These are phyloP conservation scores for Solanum gracilifrons DNA, from an alignment of 257 asterid species.

Conservation along the genomic window DNA sequence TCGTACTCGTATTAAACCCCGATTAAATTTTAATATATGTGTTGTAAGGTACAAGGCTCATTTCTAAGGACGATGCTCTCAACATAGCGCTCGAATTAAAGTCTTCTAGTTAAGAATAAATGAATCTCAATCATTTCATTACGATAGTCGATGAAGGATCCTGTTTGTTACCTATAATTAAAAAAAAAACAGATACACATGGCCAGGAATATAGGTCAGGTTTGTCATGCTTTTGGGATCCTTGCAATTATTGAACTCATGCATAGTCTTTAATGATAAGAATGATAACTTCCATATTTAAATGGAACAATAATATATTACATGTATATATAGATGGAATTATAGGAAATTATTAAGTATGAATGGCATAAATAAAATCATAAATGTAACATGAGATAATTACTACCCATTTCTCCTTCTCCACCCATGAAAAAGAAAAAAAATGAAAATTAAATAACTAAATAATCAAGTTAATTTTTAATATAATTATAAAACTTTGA, in stretches of 20 bases:
- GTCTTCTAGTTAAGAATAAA: neutral
- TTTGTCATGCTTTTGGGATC: conserved; percentile 83
- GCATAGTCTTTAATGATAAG: conserved; percentile 50
- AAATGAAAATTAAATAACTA: neutral
- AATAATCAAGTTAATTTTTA: neutral
- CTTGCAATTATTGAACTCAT: conserved; percentile 74
- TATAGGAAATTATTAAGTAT: neutral
- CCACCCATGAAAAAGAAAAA: neutral
- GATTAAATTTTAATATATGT: neutral
- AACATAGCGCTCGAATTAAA: fast-evolving
- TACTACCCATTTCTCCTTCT: neutral
- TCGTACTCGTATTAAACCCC: fast-evolving
- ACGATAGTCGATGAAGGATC: neutral
- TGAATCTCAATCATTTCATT: neutral
- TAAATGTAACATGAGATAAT: neutral
- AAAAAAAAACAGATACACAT: neutral
- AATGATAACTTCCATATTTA: conserved; percentile 1
- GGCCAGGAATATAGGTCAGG: conserved; percentile 29
- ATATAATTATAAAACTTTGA: neutral
- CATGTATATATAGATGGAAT: neutral
- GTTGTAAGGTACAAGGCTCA: fast-evolving
- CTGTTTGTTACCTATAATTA: neutral
- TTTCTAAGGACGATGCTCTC: fast-evolving
- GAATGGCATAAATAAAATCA: neutral
- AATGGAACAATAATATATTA: neutral